Base-by-base conservation (phyloP, 2,329 filamentous ascomycete species). In the Xylaria sp. region DNA sequence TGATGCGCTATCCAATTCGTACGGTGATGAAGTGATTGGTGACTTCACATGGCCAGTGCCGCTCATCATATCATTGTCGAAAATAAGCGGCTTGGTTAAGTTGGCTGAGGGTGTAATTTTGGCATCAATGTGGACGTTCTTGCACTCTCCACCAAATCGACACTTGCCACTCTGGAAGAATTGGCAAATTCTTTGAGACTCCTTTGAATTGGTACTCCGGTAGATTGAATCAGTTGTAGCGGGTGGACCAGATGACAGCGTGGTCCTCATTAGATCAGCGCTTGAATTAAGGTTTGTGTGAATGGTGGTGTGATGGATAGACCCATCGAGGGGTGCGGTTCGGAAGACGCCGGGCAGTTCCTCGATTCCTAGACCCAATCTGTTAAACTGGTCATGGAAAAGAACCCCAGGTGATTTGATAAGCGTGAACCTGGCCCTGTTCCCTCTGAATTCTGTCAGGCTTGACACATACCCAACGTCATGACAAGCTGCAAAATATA, bases 401-500 rank as follows among this genome's bases (percentile, higher is more conserved):
- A 75, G 75, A 23, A 81, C 73, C n/a, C 78, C 79, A 0, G 73
- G 58, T 3, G 75, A 72, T 60, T 79, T 80, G 43, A 88, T 71
- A 10, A 88, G 80, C 0, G 85, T 87, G 60, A 88, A 80, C 52
- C 80, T 79, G 23, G 83, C 78, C 7, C 74, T 72, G 59, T 80
- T 78, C 43, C 80, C 81, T 43, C 75, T 76, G 67, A 84, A 83
- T 7, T 83, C 82, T 4, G 79, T 82, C 25, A 89, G 75, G 48
- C 87, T 79, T 7, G 83, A 80, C 46, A 87, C 74, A 69, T 88
- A 87, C 52, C 82, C 81, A 23, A 78, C 78, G 66, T 89, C 84
- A 66, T 88, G 85, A 67, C 86, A 89, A 38, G 82, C 85, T 4
- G 85, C 87, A 59, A 87, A 85, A 68, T 84, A 85, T 35, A 90